Base-by-base conservation (phyloP, 2,329 filamentous ascomycete species). In the Exophiala oligosperma region DNA sequence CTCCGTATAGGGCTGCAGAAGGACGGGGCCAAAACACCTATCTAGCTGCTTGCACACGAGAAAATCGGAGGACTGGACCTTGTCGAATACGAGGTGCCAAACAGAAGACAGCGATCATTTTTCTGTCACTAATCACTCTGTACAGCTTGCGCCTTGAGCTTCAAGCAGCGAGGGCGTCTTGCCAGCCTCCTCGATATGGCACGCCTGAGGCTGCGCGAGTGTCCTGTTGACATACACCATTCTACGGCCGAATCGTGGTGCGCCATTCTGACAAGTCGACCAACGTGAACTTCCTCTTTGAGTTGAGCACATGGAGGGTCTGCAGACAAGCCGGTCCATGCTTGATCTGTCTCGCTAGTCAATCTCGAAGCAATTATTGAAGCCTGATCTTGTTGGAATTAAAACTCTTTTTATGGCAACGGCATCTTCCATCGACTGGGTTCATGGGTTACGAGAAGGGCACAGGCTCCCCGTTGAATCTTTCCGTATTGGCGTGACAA, bases 1-100 rank as follows among this genome's bases (percentile, higher is more conserved):
- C 32, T 35, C 32, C 32, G 32, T 35, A 48, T 55, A 55, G 52
- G 52, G 52, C 52, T 55, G 52, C 43, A 55, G 44, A 24, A 17
- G 24, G 17, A 29, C 6, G 17, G 24, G 46, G 46, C n/a, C 46
- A 21, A n/a, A 48, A 48, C 8, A 21, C 4, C 38, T 21, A 14
- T 14, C 12, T 21, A 41, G 21, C 32, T 35, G 9, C 32, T 35
- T 11, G 32, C 11, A 6, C 7, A 35, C 9, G 23, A 24, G 21
- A n/a, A 48, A 29, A 17, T 8, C 2, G 28, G 28, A 17, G 46
- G 24, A 29, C 26, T n/a, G 17, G 46, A 48, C 46, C 12, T n/a
- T 52, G 35, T 41, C 40, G 37, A 52, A 44, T 43, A 44, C 49
- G 49, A 43, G 49, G 8, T 29, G 26, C 46, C 29, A 9, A 29